A percentile compares a stretch with the other conserved stretches of the same genome.
These are phyloP conservation scores for Gossypium arboreum DNA, from an alignment of 345 rosid genomes.

Conservation along the genomic window DNA sequence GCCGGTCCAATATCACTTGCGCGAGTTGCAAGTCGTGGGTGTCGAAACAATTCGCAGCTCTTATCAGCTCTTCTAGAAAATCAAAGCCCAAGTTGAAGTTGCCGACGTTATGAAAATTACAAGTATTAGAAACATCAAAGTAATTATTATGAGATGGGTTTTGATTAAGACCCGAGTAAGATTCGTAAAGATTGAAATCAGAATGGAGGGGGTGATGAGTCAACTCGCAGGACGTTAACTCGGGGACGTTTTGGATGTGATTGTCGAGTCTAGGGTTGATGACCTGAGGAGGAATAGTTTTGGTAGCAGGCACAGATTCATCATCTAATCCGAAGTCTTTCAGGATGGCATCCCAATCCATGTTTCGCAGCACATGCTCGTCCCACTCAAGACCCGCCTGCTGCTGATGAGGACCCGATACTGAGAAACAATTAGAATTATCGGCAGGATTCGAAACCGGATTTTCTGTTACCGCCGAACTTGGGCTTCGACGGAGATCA, in stretches of 20 bases:
- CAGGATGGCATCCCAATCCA: constrained; percentile 93
- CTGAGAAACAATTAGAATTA: neutral
- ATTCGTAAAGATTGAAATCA: constrained; percentile 52
- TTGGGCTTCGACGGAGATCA: constrained; percentile 53
- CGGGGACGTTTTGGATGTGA: constrained; percentile 26
- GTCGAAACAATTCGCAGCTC: constrained; percentile 79
- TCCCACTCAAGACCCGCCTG: constrained; percentile 36
- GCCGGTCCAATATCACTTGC: constrained; percentile 72
- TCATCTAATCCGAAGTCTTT: constrained; percentile 65
- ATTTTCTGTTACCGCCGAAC: constrained; percentile 35
- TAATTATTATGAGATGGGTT: constrained; percentile 16
- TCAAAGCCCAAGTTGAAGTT: constrained; percentile 42
- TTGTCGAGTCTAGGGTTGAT: neutral
- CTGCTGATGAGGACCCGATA: neutral
- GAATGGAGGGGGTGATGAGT: constrained; percentile 25
- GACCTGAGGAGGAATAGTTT: constrained; percentile 16
- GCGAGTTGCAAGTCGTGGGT: constrained; percentile 72
- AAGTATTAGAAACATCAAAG: constrained; percentile 25
- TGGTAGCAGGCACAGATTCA: constrained; percentile 42
- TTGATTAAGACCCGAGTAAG: constrained; percentile 31
- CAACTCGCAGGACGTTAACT: constrained; percentile 23
- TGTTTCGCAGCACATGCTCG: constrained; percentile 55
- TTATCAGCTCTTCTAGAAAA: constrained; percentile 67
- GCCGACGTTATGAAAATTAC: constrained; percentile 20
- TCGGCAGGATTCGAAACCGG: constrained; percentile 22